Percentiles rank a stretch among this genome's conserved stretches.
These are phyloP conservation scores for Xylogone sp. DNA, from an alignment of 2,329 filamentous ascomycete genomes.

Conservation along the genomic window DNA sequence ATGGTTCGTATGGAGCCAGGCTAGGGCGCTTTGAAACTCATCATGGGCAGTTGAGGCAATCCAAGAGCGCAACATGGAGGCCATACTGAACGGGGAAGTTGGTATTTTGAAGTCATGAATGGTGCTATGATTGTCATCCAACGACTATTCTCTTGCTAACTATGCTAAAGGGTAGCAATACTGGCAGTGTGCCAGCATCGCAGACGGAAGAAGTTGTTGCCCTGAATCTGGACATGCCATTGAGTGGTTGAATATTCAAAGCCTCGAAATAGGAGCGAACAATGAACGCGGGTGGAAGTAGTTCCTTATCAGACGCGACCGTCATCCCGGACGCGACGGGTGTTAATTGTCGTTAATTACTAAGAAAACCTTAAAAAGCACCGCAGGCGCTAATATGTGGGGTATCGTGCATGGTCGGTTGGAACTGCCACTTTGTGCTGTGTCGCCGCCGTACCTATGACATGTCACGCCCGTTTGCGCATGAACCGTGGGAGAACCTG, in stretches of 20 bases:
- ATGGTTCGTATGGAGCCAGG: neutral
- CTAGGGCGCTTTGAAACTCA: constrained; percentile 7
- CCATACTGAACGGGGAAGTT: constrained; percentile 4
- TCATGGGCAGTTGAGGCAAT: constrained; percentile 4
- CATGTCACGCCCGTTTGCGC: neutral
- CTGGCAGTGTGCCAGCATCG: no score
- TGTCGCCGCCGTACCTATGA: neutral
- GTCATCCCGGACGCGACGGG: neutral
- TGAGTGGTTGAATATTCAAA: no score
- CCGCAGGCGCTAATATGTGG: neutral
- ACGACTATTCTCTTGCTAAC: no score
- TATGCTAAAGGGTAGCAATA: no score
- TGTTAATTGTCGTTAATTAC: neutral
- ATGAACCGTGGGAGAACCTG: neutral
- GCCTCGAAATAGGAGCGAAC: no score
- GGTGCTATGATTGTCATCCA: no score
- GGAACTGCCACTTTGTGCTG: neutral
- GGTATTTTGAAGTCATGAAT: no score
- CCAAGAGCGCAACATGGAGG: constrained; percentile 10
- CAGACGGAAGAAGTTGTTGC: no score
- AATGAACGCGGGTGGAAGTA: no score
- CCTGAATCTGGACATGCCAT: no score
- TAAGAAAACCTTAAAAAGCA: neutral
- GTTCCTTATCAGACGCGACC: neutral
- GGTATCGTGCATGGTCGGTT: neutral